Percentiles rank a stretch among this genome's conserved stretches.
Evolutionary conservation across 1,139 yeast genomes (phyloP).

Genomic region (Geotrichum cucujoidarum): DNA sequence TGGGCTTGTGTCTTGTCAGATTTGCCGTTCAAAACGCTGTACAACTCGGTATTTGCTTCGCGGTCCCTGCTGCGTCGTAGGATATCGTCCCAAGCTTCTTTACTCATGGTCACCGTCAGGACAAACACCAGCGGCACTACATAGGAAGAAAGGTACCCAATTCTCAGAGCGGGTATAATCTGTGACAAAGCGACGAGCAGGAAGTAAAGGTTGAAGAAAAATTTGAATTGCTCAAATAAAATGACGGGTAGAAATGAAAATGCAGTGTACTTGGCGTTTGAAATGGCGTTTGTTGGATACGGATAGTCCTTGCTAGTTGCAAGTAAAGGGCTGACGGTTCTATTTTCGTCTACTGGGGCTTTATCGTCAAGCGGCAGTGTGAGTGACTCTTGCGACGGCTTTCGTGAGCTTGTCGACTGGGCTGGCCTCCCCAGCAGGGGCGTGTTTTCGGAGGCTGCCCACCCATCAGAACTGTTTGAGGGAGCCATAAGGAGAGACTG

Average conservation of each 20-base stretch:
- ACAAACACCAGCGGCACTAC: slow-evolving; percentile 93
- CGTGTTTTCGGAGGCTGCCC: background rate
- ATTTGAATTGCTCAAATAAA: slow-evolving; percentile 92
- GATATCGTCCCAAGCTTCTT: slow-evolving; percentile 93
- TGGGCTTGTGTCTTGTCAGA: slow-evolving; percentile 49
- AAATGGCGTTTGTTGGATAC: slow-evolving; percentile 75
- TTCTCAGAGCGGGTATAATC: slow-evolving; percentile 81
- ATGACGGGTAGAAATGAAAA: slow-evolving; percentile 83
- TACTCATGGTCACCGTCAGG: slow-evolving; percentile 83
- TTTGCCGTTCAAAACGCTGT: slow-evolving; percentile 51
- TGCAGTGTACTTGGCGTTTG: slow-evolving; percentile 92
- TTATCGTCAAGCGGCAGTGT: slow-evolving; percentile 15
- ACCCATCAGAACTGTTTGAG: slow-evolving; percentile 4
- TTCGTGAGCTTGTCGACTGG: slow-evolving; percentile 21
- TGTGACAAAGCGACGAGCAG: slow-evolving; percentile 91
- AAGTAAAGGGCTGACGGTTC: slow-evolving; percentile 16
- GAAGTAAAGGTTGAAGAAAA: slow-evolving; percentile 90
- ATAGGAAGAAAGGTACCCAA: slow-evolving; percentile 90
- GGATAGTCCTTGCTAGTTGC: slow-evolving; percentile 23
- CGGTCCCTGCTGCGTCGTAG: slow-evolving; percentile 83
- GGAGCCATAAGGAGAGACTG: slow-evolving; percentile 8
- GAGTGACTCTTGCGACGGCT: slow-evolving; percentile 5
- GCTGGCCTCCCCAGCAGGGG: slow-evolving; percentile 18
- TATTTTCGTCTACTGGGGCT: slow-evolving; percentile 13
- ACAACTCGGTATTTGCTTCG: slow-evolving; percentile 80